Conservation (phyloP, 116 monocot genomes). For the Phalaenopsis hybrid region DNA sequence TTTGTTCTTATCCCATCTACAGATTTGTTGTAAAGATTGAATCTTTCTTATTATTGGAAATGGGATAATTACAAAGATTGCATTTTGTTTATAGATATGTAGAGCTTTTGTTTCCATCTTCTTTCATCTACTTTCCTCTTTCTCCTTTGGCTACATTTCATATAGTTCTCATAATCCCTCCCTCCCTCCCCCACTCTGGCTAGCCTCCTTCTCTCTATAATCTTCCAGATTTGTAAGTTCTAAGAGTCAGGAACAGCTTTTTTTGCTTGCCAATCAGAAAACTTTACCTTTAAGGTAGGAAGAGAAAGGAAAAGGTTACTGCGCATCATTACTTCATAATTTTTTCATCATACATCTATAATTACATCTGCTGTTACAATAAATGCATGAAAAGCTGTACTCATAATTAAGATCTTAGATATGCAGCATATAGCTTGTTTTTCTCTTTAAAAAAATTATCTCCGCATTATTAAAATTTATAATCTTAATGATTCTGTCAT, state of each 20-base stretch:
- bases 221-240: conserved; percentile 10
- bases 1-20: neutral
- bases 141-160: neutral
- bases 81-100: neutral
- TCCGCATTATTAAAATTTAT: conserved; percentile 6
- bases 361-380: neutral
- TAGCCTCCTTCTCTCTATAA: neutral
- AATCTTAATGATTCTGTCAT: neutral
- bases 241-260: conserved; percentile 23
- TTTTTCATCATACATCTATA: conserved; percentile 6
- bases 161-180: neutral
- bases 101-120: conserved; percentile 1
- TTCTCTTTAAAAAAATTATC: neutral
- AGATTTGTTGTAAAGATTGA: neutral
- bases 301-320: conserved; percentile 5
- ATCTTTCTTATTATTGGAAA: neutral
- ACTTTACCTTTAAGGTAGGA: conserved; percentile 13
- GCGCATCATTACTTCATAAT: conserved; percentile 25
- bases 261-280: conserved; percentile 16
- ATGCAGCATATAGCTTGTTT: neutral
- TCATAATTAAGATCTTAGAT: neutral
- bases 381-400: neutral
- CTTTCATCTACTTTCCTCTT: neutral
- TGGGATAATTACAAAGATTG: neutral
- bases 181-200: conserved; percentile 6